Evolutionary conservation across 495 filamentous ascomycete genomes (phyloP).

Genomic region (Podospora didyma): DNA sequence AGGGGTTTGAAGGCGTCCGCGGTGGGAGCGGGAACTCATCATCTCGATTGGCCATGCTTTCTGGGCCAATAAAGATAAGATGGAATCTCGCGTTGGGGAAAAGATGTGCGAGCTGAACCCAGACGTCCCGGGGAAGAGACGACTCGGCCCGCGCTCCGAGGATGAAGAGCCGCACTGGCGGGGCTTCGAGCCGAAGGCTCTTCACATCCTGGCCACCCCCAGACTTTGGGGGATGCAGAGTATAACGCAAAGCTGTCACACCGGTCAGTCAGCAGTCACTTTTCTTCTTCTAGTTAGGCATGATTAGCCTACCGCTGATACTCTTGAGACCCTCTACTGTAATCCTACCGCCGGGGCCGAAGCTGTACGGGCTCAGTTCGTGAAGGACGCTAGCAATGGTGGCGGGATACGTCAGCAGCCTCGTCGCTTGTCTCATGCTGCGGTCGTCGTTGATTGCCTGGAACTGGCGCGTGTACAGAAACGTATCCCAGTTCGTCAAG

Average conservation of each 20-base stretch:
- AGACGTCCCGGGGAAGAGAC: conserved; percentile 87
- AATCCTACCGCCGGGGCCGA: conserved; percentile 66
- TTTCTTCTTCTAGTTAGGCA: neutral
- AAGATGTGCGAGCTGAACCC: conserved; percentile 85
- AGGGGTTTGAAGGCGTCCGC: conserved; percentile 79
- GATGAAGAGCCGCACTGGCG: conserved; percentile 87
- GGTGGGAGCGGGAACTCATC: conserved; percentile 85
- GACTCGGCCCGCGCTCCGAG: conserved; percentile 95
- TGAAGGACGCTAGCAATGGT: conserved; percentile 89
- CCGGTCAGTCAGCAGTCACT: neutral
- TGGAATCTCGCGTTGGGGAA: conserved; percentile 81
- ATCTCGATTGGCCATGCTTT: conserved; percentile 88
- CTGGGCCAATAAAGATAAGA: conserved; percentile 91
- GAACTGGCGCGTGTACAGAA: conserved; percentile 84
- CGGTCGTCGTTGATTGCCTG: conserved; percentile 83
- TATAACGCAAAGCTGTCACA: conserved; percentile 77
- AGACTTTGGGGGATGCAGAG: conserved; percentile 77
- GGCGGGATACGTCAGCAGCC: conserved; percentile 86
- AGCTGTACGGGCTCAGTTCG: conserved; percentile 86
- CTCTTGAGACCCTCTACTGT: conserved; percentile 88
- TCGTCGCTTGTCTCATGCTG: conserved; percentile 83
- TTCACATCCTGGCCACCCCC: conserved; percentile 73
- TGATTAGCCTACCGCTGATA: conserved; percentile 66
- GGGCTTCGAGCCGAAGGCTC: conserved; percentile 75
- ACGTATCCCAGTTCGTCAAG: conserved; percentile 98